Conservation (phyloP, 1,139 yeast genomes). For the Blastobotrys serpentis region DNA sequence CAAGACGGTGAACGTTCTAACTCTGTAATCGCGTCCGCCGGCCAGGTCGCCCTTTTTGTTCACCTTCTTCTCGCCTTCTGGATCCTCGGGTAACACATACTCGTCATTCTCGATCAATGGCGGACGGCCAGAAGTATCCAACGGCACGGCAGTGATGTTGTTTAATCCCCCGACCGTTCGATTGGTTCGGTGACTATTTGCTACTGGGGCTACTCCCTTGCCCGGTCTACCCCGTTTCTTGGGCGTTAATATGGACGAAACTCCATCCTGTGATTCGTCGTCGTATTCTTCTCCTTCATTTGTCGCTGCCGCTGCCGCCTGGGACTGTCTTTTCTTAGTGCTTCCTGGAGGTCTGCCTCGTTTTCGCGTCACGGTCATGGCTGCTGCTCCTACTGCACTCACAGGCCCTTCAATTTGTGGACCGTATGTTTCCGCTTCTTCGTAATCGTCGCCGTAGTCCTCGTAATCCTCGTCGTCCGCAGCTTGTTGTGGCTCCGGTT, state of each 20-base stretch:
- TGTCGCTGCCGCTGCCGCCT: no score
- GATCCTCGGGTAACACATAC: conserved; percentile 75
- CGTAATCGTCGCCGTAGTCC: conserved; percentile 17
- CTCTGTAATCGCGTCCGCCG: conserved; percentile 78
- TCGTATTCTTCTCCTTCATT: no score
- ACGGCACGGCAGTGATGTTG: conserved; percentile 27
- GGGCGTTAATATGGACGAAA: conserved; percentile 14
- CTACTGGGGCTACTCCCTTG: neutral
- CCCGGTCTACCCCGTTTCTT: conserved; percentile 27
- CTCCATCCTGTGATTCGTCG: conserved; percentile 5
- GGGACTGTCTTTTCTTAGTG: conserved; percentile 32
- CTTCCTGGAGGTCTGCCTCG: conserved; percentile 41
- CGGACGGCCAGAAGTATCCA: conserved; percentile 47
- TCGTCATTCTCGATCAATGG: conserved; percentile 72
- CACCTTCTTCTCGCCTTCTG: conserved; percentile 75
- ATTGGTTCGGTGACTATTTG: conserved; percentile 4
- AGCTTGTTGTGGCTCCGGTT: neutral
- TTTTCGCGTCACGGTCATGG: conserved; percentile 28
- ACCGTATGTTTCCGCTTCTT: conserved; percentile 8
- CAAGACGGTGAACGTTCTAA: conserved; percentile 74
- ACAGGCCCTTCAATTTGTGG: conserved; percentile 19
- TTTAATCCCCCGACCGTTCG: conserved; percentile 12
- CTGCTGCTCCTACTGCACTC: conserved; percentile 18
- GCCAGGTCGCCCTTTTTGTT: conserved; percentile 62
- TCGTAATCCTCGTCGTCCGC: conserved; percentile 25